phyloP scores from a whole-genome alignment of 495 filamentous ascomycete genomes.

The Cryomyces antarcticus region DNA sequence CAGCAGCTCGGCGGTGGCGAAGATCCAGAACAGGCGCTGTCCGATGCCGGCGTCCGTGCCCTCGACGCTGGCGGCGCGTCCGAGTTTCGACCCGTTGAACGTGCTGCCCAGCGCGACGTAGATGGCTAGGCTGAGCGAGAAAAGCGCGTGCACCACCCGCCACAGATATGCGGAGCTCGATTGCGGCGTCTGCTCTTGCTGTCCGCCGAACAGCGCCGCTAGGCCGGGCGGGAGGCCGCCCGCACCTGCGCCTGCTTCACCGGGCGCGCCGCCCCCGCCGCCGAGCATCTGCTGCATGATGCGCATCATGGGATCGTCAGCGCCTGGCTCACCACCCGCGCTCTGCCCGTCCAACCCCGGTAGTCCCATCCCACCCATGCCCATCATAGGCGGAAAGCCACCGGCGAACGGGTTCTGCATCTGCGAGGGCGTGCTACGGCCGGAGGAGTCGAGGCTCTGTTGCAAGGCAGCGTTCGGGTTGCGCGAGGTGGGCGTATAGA shows the following conservation, averaged over 20 bases:
- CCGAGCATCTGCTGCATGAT: conserved; percentile 41
- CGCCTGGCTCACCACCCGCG: conserved; percentile 7
- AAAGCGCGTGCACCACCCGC: conserved; percentile 55
- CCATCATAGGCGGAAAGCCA: conserved; percentile 15
- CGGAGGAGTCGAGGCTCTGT: conserved; percentile 6
- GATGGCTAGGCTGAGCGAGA: conserved; percentile 47
- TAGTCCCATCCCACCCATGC: conserved; percentile 4
- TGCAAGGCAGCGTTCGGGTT: conserved; percentile 2
- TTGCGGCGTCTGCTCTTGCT: conserved; percentile 12
- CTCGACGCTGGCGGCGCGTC: conserved; percentile 22
- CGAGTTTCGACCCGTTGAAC: conserved; percentile 31
- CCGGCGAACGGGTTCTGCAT: conserved; percentile 3
- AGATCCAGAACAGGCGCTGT: conserved; percentile 41
- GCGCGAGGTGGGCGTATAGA: conserved; percentile 22
- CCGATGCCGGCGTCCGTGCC: conserved; percentile 8
- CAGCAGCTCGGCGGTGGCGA: conserved; percentile 61
- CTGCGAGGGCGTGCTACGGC: conserved; percentile 3
- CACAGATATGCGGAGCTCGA: conserved; percentile 38
- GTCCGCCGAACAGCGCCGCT: conserved; percentile 14
- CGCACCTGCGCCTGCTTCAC: conserved; percentile 15
- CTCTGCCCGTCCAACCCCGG: conserved; percentile 11
- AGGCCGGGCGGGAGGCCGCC: conserved; percentile 27
- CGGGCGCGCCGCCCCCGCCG: conserved; percentile 20
- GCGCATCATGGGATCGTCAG: conserved; percentile 38
- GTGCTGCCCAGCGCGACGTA: conserved; percentile 43